These are phyloP conservation scores for Debaryomyces subglobosus DNA, from an alignment of 1,139 yeast species.

Conservation along the genomic window DNA sequence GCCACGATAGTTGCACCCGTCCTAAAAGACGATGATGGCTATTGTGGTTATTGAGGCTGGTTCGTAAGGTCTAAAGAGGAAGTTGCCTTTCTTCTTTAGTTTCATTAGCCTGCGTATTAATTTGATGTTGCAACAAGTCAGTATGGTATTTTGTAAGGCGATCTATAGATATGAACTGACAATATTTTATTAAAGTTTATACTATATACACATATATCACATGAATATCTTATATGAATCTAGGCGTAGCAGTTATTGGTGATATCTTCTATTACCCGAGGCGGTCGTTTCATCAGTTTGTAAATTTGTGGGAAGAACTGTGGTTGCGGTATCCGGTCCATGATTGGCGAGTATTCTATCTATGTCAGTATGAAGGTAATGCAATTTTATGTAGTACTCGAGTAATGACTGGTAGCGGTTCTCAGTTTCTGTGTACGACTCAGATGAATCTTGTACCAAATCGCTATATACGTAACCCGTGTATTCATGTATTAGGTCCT, in stretches of 20 bases:
- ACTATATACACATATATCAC: background rate
- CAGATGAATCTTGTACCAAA: background rate
- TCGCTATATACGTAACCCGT: background rate
- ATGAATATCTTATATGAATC: background rate
- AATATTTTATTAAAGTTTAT: background rate
- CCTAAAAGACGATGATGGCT: background rate
- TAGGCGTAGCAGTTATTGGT: background rate
- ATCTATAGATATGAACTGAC: background rate
- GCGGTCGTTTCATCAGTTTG: background rate
- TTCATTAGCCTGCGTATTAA: background rate
- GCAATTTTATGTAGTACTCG: constrained; percentile 6
- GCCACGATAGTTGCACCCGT: background rate
- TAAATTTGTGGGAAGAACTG: background rate
- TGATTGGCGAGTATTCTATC: background rate
- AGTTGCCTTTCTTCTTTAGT: background rate
- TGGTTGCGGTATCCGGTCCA: background rate
- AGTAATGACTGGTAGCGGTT: constrained; percentile 1
- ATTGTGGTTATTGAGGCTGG: background rate
- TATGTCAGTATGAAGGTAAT: constrained; percentile 3
- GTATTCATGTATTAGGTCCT: background rate
- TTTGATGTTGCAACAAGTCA: background rate
- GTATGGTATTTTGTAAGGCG: background rate
- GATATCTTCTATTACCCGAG: background rate
- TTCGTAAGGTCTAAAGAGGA: background rate
- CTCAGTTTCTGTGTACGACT: background rate